Evolutionary conservation across 306 rosid species (phyloP).

Genomic region (Castanospermum australe): DNA sequence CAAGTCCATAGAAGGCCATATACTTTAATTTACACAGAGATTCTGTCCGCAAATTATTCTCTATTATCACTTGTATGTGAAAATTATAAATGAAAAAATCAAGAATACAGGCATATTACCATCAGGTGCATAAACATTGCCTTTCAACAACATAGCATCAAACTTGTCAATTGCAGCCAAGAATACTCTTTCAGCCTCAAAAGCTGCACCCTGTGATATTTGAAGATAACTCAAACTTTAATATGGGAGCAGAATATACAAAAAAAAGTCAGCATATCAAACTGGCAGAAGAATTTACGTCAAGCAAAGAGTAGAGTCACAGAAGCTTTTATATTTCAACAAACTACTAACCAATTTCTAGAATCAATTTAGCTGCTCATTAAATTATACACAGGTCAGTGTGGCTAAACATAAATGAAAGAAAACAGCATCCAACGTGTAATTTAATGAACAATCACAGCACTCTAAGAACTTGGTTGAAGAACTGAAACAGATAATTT

Average conservation of each 20-base stretch:
- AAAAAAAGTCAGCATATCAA: constrained; percentile 17
- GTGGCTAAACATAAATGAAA: constrained; percentile 2
- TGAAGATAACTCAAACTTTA: constrained; percentile 14
- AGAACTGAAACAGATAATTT: constrained; percentile 12
- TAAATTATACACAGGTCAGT: neutral
- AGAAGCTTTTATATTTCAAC: constrained; percentile 6
- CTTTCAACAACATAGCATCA: constrained; percentile 86
- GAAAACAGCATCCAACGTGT: constrained; percentile 12
- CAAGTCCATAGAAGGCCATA: neutral
- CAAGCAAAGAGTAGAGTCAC: constrained; percentile 15
- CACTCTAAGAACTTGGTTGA: constrained; percentile 10
- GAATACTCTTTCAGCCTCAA: constrained; percentile 91
- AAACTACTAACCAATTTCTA: constrained; percentile 22
- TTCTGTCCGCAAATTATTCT: constrained; percentile 7
- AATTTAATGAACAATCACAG: neutral
- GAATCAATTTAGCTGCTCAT: constrained; percentile 18
- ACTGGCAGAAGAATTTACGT: constrained; percentile 23
- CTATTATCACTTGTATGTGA: constrained; percentile 11
- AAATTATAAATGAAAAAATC: neutral
- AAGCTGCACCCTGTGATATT: constrained; percentile 71
- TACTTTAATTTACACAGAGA: neutral
- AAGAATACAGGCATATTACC: constrained; percentile 51
- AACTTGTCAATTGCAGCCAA: constrained; percentile 97
- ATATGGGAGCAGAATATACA: constrained; percentile 24
- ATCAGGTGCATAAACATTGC: constrained; percentile 84